Percentiles rank a stretch among this genome's conserved stretches.
These are phyloP conservation scores for Gossypium davidsonii DNA, from an alignment of 441 rosid species.

Conservation along the genomic window DNA sequence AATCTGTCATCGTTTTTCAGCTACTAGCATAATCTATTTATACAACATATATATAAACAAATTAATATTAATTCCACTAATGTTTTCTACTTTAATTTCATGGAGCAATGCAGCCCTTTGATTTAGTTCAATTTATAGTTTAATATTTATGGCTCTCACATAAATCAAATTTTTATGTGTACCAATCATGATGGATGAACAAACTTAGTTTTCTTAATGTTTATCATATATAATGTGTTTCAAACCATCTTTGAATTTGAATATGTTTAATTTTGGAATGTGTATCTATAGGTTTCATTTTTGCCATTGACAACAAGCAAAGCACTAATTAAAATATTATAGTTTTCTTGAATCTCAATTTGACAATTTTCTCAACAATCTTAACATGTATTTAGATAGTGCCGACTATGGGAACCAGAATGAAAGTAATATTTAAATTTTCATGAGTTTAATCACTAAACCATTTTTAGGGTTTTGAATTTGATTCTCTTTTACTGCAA, in stretches of 20 bases:
- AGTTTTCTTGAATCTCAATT: neutral
- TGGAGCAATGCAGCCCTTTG: slow-evolving; percentile 27
- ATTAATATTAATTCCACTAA: neutral
- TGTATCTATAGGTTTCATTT: slow-evolving; percentile 56
- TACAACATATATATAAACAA: neutral
- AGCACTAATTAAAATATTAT: too few relatives aligned
- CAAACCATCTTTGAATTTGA: neutral
- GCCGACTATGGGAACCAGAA: slow-evolving; percentile 61
- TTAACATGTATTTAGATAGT: slow-evolving; percentile 27
- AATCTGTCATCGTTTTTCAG: neutral
- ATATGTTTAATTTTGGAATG: slow-evolving; percentile 43
- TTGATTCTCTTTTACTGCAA: too few relatives aligned
- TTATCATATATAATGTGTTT: too few relatives aligned
- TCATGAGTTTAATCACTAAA: too few relatives aligned
- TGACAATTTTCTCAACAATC: neutral
- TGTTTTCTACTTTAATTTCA: neutral
- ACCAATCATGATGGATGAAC: neutral
- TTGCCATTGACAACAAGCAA: slow-evolving; percentile 46
- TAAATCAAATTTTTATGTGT: too few relatives aligned
- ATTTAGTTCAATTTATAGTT: slow-evolving; percentile 7
- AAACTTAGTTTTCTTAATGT: neutral
- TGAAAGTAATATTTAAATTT: slow-evolving; percentile 38
- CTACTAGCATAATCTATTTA: neutral
- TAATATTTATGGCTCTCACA: too few relatives aligned
- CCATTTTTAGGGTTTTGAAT: too few relatives aligned